Conservation (phyloP, 2,329 filamentous ascomycete species). For the Nemania sp. region DNA sequence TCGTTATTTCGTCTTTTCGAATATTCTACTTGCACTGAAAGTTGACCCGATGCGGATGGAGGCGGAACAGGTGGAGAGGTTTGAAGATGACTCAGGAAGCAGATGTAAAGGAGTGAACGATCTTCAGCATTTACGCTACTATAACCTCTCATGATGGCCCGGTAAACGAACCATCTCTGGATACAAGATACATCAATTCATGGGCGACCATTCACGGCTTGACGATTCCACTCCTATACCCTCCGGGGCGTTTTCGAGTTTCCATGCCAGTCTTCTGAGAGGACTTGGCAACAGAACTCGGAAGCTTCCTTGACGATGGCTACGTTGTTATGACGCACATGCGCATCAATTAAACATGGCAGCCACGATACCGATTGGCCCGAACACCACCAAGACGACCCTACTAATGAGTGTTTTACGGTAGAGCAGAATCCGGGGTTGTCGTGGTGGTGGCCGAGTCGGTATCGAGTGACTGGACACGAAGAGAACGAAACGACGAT, state of each 20-base stretch:
- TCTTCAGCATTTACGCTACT: slow-evolving; percentile 45
- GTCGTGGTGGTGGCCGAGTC: slow-evolving; percentile 39
- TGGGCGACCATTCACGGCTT: slow-evolving; percentile 55
- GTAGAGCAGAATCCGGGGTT: slow-evolving; percentile 43
- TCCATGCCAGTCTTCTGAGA: slow-evolving; percentile 39
- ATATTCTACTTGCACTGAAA: slow-evolving; percentile 18
- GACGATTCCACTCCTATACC: slow-evolving; percentile 53
- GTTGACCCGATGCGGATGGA: slow-evolving; percentile 22
- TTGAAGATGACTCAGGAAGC: slow-evolving; percentile 20
- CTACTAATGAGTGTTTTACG: slow-evolving; percentile 46
- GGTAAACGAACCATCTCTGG: slow-evolving; percentile 50
- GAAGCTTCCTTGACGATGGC: slow-evolving; percentile 52
- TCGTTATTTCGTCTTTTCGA: slow-evolving; percentile 32
- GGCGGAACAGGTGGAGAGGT: slow-evolving; percentile 19
- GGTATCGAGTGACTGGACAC: slow-evolving; percentile 46
- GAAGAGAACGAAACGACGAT: slow-evolving; percentile 51
- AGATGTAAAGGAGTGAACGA: slow-evolving; percentile 42
- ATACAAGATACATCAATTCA: slow-evolving; percentile 54
- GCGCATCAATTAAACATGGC: slow-evolving; percentile 53
- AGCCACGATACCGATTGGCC: slow-evolving; percentile 46
- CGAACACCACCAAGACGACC: slow-evolving; percentile 37
- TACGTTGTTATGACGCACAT: slow-evolving; percentile 55
- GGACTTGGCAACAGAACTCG: slow-evolving; percentile 40
- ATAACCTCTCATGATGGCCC: slow-evolving; percentile 50
- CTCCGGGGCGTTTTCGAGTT: slow-evolving; percentile 48